Conservation (phyloP, 2,329 filamentous ascomycete genomes). For the Aureobasidium melanogenum region DNA sequence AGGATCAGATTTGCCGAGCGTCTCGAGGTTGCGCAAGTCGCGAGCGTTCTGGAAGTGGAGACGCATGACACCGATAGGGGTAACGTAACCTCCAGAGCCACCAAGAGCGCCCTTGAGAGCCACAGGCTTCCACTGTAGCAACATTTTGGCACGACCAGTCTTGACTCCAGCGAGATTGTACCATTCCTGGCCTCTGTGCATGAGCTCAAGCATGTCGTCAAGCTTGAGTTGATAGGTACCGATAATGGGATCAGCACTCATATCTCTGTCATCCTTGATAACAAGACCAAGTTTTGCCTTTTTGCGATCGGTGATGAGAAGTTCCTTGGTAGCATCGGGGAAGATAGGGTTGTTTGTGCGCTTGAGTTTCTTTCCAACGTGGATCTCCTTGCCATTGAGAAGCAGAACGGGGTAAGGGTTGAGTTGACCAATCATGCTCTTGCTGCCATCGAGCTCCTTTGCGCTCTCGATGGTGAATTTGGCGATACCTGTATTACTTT, state of each 20-base stretch:
- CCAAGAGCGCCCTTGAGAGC: constrained; percentile 68
- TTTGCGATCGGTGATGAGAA: constrained; percentile 90
- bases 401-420: constrained; percentile 85
- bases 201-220: constrained; percentile 84
- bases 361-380: constrained; percentile 85
- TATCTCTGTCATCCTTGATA: constrained; percentile 89
- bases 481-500: constrained; percentile 87
- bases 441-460: constrained; percentile 87
- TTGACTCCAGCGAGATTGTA: constrained; percentile 77
- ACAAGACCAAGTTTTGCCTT: constrained; percentile 82
- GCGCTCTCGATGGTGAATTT: constrained; percentile 91
- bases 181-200: constrained; percentile 92
- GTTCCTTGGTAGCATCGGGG: constrained; percentile 84
- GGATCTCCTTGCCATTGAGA: constrained; percentile 85
- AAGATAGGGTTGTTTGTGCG: constrained; percentile 96
- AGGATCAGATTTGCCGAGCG: constrained; percentile 92
- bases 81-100: constrained; percentile 80
- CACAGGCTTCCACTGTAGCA: constrained; percentile 90
- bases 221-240: constrained; percentile 94
- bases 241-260: constrained; percentile 72
- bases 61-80: constrained; percentile 89
- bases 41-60: constrained; percentile 80
- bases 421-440: constrained; percentile 82
- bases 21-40: constrained; percentile 84
- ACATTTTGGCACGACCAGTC: constrained; percentile 81